Base-by-base conservation (phyloP, 768 basidiomycete species). In the Boletellus emodensis region DNA sequence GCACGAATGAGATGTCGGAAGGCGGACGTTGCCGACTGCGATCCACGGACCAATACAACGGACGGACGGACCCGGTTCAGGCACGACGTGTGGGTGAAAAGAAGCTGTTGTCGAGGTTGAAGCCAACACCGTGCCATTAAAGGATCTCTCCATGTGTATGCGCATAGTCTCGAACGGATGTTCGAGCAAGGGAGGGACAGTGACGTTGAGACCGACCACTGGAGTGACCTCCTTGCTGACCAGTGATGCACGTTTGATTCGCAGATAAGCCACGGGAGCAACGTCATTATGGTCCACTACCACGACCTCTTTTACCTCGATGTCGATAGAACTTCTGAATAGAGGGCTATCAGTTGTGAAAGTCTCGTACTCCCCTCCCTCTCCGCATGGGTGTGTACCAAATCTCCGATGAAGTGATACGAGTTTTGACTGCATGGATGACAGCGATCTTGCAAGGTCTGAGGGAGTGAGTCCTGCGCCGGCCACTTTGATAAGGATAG, bases 301-400 rank as follows among this genome's bases (percentile, higher is more conserved):
- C 36, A 94, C 82, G 0, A 79, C 80, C 57, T 91, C 84, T 1
- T 78, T 77, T 40, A 84, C 80, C 32, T 70, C 75, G 84, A 97
- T 64, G 7, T 72, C 64, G 33, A 99, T 85, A 10, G 78, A 75
- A 35, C 78, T 77, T 57, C 90, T 90, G 79, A 94, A 98, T 12
- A 95, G 62, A 0, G 94, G 90, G 53, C 87, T 89, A 57, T 96
- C 90, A 12, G 94, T 72, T 1, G 95, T 97, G 50, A 98, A 73
- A 0, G 87, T 90, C 65, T 99, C 96, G 68, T 97, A 99, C 71
- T 99, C 96, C 2, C 96, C 96, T 2, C 96, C 96, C 71, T 99
- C 96, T 10, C 96, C 96, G 54, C 95, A 97, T 2, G 95, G 79
- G 63, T 99, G 96, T 0, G 87, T 85, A 4, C 94, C 94, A 60